Percentiles rank a stretch among this genome's conserved stretches.
These are phyloP conservation scores for Metschnikowia reukaufii DNA, from an alignment of 805 yeast genomes.

Conservation along the genomic window DNA sequence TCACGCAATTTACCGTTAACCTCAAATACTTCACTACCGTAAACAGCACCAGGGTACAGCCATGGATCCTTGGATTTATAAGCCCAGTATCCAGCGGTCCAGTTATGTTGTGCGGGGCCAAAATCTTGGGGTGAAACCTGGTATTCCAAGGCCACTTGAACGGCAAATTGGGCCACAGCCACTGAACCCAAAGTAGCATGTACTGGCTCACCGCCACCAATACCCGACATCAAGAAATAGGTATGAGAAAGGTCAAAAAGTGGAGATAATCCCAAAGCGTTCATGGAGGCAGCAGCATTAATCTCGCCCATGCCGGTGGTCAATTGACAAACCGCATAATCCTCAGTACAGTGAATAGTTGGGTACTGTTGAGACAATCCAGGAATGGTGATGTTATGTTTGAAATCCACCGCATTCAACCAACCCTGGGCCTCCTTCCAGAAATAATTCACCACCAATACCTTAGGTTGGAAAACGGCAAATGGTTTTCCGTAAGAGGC, in stretches of 20 bases:
- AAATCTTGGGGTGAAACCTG: slow-evolving; percentile 48
- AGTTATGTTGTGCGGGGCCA: slow-evolving; percentile 36
- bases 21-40: slow-evolving; percentile 67
- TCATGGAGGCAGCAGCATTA: slow-evolving; percentile 60
- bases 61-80: slow-evolving; percentile 50
- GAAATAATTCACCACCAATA: slow-evolving; percentile 56
- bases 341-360: slow-evolving; percentile 50
- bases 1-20: slow-evolving; percentile 57
- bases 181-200: slow-evolving; percentile 58
- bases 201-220: slow-evolving; percentile 62
- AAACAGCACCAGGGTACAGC: slow-evolving; percentile 51
- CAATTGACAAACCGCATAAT: slow-evolving; percentile 55
- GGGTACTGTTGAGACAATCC: slow-evolving; percentile 64
- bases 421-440: slow-evolving; percentile 51
- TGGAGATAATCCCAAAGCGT: slow-evolving; percentile 53
- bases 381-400: slow-evolving; percentile 60
- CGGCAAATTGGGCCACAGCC: slow-evolving; percentile 58
- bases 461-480: slow-evolving; percentile 50
- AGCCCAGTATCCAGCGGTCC: slow-evolving; percentile 61
- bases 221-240: slow-evolving; percentile 63
- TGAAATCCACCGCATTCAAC: slow-evolving; percentile 47
- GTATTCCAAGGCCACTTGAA: slow-evolving; percentile 60
- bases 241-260: slow-evolving; percentile 57
- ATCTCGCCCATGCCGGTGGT: slow-evolving; percentile 72
- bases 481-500: slow-evolving; percentile 29